These are phyloP conservation scores for Penicillium sp. DNA, from an alignment of 2,329 filamentous ascomycete genomes.

Conservation along the genomic window DNA sequence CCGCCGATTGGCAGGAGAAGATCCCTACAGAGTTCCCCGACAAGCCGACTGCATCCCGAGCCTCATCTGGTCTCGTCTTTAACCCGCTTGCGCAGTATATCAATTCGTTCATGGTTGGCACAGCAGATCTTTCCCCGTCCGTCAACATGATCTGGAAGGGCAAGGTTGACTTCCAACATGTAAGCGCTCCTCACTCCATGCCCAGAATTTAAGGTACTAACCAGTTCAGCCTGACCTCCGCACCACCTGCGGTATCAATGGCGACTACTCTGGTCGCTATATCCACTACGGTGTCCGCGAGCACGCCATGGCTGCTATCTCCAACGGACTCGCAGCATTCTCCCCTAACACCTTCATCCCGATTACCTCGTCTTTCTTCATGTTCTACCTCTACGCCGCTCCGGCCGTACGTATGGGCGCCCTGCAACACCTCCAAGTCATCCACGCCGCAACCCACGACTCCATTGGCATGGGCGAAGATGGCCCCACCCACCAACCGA, in stretches of 20 bases:
- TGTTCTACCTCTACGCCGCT: slow-evolving; percentile 65
- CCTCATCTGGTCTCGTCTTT: slow-evolving; percentile 54
- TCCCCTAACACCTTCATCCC: slow-evolving; percentile 61
- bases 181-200: slow-evolving; percentile 29
- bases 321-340: slow-evolving; percentile 73
- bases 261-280: slow-evolving; percentile 55
- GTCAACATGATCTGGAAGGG: slow-evolving; percentile 62
- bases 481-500: slow-evolving; percentile 67
- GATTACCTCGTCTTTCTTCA: slow-evolving; percentile 65
- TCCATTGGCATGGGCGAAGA: slow-evolving; percentile 65
- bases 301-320: slow-evolving; percentile 74
- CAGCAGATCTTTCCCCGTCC: slow-evolving; percentile 58
- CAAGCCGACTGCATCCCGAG: slow-evolving; percentile 56
- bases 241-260: slow-evolving; percentile 47
- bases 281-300: slow-evolving; percentile 66
- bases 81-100: slow-evolving; percentile 58
- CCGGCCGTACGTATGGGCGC: slow-evolving; percentile 66
- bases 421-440: slow-evolving; percentile 59
- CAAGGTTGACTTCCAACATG: slow-evolving; percentile 58
- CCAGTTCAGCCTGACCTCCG: slow-evolving; percentile 32
- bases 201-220: slow-evolving; percentile 14
- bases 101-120: slow-evolving; percentile 59
- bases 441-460: slow-evolving; percentile 67
- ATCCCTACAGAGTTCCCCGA: slow-evolving; percentile 57
- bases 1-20: slow-evolving; percentile 54